Percentiles rank a stretch among this genome's conserved stretches.
phyloP scores from a whole-genome alignment of 345 rosid species.

The Durio zibethinus region DNA sequence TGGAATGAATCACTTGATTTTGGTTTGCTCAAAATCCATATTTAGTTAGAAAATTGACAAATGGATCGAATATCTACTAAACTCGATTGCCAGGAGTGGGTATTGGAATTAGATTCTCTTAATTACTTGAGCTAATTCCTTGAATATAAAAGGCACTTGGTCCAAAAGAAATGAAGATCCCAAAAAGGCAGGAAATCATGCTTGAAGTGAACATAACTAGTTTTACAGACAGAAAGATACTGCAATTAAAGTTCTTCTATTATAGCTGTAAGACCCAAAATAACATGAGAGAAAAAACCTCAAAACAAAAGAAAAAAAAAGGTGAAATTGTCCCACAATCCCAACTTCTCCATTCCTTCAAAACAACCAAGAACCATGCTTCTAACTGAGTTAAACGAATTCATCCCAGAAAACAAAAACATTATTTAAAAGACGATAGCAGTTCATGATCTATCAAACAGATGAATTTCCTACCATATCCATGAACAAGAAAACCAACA shows the following conservation, averaged over 20 bases:
- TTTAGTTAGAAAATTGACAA: background rate
- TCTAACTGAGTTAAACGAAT: background rate
- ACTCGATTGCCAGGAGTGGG: background rate
- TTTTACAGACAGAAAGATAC: background rate
- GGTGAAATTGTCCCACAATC: background rate
- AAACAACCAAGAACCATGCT: background rate
- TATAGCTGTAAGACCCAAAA: background rate
- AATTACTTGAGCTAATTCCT: background rate
- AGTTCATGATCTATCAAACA: background rate
- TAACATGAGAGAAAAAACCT: background rate
- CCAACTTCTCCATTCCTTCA: background rate
- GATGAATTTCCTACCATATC: background rate
- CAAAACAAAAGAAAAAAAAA: background rate
- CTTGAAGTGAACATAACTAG: background rate
- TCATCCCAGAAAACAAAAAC: background rate
- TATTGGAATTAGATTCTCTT: background rate
- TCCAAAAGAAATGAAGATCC: background rate
- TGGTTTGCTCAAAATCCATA: background rate
- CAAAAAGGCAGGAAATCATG: background rate
- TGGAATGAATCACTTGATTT: background rate
- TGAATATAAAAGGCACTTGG: background rate
- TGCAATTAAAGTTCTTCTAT: background rate
- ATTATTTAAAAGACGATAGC: background rate
- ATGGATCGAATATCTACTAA: background rate
- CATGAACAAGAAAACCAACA: background rate